Base-by-base conservation (phyloP, 2,329 filamentous ascomycete genomes). In the Huntiella omanensis region DNA sequence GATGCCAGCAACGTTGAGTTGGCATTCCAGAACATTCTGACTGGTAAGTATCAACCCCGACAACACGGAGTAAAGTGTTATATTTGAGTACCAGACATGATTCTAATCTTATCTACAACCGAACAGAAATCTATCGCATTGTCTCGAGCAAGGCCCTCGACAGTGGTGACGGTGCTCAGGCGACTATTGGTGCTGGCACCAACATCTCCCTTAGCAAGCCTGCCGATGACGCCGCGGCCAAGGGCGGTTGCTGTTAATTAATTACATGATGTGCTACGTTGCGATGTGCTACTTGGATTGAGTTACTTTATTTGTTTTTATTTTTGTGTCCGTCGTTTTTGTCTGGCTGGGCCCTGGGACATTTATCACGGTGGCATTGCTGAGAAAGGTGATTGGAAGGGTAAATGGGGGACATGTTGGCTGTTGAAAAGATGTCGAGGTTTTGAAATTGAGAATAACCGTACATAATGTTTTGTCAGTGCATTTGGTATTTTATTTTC, bases 1-100 rank as follows among this genome's bases (percentile, higher is more conserved):
- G 91, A 98, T 62, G 91, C 91, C 57, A 96, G 86, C 75, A 98
- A 98, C 61, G 91, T 98, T 54, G 91, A 98, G 69, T 78, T 96
- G 59, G 91, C 91, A 51, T 96, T 98, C 76, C 88, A 98, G 69
- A 96, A 96, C 67, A 98, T 98, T 61, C 72, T 98, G 62, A 98
- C 91, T 60, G 88, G 88, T 95, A 73, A 52, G 74, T 63, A 12
- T 36, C 22, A 28, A 28, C 8, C 22, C 22, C 6, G 7, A 40
- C 16, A 16, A 36, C 40, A 13, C 17, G 11, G 45, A 45, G 35
- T 51, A 53, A 42, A 54, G 47, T 37, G 46, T 45, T 19, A 3
- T 6, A 28, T 10, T 28, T 10, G 3, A 7, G 7, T 10, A 28
- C 6, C 10, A 10, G 22, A 10, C 8, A 28, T 28, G 22, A 7